Conservation (phyloP, 805 yeast genomes). For the Candida oleophila region DNA sequence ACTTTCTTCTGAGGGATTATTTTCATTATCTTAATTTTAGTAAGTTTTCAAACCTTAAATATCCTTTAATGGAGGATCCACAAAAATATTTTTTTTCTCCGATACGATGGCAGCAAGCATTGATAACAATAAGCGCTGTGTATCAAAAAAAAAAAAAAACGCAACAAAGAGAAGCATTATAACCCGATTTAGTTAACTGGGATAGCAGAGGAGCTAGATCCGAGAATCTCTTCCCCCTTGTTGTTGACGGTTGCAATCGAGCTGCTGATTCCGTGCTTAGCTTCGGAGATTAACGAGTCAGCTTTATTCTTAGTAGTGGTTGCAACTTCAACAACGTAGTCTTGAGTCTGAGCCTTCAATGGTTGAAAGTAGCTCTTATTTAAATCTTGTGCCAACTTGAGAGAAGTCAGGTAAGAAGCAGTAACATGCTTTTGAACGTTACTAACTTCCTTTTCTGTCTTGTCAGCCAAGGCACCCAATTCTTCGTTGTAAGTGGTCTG, state of each 20-base stretch:
- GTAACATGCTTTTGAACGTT: conserved; percentile 30
- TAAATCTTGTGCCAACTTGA: conserved; percentile 29
- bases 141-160: no score
- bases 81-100: background rate
- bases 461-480: conserved; percentile 18
- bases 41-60: background rate
- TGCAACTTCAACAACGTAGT: conserved; percentile 29
- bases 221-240: conserved; percentile 4
- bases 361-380: conserved; percentile 39
- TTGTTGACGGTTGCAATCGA: background rate
- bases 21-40: background rate
- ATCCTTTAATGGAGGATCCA: background rate
- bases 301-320: conserved; percentile 25
- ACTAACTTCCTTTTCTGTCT: conserved; percentile 20
- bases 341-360: conserved; percentile 37
- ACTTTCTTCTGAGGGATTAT: background rate
- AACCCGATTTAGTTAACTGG: conserved; percentile 4
- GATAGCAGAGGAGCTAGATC: conserved; percentile 1
- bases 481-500: conserved; percentile 35
- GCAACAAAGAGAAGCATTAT: no score
- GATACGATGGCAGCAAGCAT: background rate
- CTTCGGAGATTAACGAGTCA: conserved; percentile 24
- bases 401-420: conserved; percentile 36
- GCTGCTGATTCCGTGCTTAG: conserved; percentile 11
- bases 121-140: no score